These are phyloP conservation scores for Cladorrhinum samala DNA, from an alignment of 495 filamentous ascomycete species.

Conservation along the genomic window DNA sequence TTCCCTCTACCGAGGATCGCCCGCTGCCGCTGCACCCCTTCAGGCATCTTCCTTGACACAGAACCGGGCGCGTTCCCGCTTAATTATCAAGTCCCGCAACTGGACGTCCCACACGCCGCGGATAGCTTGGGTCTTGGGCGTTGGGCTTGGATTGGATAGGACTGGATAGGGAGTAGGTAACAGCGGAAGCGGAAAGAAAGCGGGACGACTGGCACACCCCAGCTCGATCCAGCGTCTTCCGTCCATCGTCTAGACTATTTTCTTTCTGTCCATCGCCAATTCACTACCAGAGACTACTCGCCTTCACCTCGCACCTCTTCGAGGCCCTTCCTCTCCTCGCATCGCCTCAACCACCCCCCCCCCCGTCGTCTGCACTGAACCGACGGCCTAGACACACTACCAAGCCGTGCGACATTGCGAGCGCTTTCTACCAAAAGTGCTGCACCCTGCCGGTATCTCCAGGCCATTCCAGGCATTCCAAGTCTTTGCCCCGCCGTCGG, in stretches of 20 bases:
- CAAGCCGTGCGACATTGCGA: constrained; percentile 19
- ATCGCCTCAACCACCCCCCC: constrained; percentile 7
- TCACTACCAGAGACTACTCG: neutral
- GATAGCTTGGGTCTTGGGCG: neutral
- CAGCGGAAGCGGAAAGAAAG: neutral
- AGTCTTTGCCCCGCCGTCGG: neutral
- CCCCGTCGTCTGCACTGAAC: constrained; percentile 19
- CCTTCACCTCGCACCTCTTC: neutral
- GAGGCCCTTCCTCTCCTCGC: neutral
- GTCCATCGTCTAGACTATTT: neutral
- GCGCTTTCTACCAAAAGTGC: constrained; percentile 13
- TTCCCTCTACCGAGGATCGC: constrained; percentile 6
- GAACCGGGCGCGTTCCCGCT: neutral
- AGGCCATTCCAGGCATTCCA: neutral
- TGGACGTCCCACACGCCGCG: neutral
- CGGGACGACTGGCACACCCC: neutral
- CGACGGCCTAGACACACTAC: constrained; percentile 19
- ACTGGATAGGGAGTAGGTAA: too few species aligned
- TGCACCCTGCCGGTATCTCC: constrained; percentile 16
- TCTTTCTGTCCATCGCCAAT: neutral
- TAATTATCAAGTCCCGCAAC: constrained; percentile 1
- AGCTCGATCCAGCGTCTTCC: constrained; percentile 5
- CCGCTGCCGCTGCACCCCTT: constrained; percentile 1
- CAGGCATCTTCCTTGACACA: constrained; percentile 3
- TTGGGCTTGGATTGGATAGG: too few species aligned